Evolutionary conservation across 208 protist species (phyloP), one percentile per base, ranked within the genome.

Genomic region (Trypanosoma lewisi): DNA sequence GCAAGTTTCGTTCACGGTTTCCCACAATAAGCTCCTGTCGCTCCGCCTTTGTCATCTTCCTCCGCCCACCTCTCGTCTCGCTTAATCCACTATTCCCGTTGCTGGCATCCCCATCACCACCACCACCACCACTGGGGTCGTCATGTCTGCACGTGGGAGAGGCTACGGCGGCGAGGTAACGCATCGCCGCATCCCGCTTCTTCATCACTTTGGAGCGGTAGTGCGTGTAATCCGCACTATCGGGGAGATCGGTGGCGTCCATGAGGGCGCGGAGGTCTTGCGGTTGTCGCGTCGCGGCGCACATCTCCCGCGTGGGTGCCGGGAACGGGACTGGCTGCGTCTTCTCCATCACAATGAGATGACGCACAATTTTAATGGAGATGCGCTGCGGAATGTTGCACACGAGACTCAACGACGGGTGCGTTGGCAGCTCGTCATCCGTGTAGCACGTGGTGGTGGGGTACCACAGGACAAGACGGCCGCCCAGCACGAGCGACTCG

Each of bases 401-500:
- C 1, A 90, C 41, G 4, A 98, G 54, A 31, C 59, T 53, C 48
- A 98, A 62, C 19, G 83, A 97, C 19, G 97, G 97, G 69, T 98
- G 96, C 31, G 59, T 80, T 12, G 96, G 95, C 19, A 98, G 70
- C 73, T 98, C 95, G 14, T 78, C 85, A 42, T 79, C 58, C 25
- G 80, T 91, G 74, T 96, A 97, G 37, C 73, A 63, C 54, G 82
- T 70, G 9, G 94, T 97, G 14, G 95, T 98, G 30, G 97, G 92
- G 72, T 98, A 90, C 96, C 96, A 98, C 69, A 96, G 97, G 48
- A 91, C 80, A 8, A 98, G 78, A 39, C 81, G 73, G 16, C 97
- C 96, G 19, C 91, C 90, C 17, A 97, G 51, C 12, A 85, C 78
- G 2, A 98, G 77, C 30, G 80, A 66, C 45, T 80, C 77, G 0